These are phyloP conservation scores for Camellia lanceoleosa DNA, from an alignment of 148 eudicot genomes.

Conservation along the genomic window DNA sequence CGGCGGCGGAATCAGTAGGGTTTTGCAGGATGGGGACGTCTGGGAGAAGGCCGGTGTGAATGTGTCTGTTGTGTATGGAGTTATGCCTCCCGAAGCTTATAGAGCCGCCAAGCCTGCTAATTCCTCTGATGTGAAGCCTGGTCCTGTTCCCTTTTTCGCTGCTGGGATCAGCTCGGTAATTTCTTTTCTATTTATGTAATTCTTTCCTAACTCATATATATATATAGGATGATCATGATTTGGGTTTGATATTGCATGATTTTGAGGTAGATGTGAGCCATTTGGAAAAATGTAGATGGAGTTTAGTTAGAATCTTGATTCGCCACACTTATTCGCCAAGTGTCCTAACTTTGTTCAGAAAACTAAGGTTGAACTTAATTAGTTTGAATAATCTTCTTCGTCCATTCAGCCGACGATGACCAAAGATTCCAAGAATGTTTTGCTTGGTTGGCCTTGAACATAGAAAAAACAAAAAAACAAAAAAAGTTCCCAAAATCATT, in stretches of 20 bases:
- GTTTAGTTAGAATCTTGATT: no score
- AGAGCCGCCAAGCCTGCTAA: slow-evolving; percentile 75
- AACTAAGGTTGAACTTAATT: no score
- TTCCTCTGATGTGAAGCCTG: slow-evolving; percentile 49
- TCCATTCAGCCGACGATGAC: no score
- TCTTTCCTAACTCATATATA: neutral
- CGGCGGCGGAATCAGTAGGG: slow-evolving; percentile 95
- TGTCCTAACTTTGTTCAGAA: no score
- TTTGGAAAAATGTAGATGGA: no score
- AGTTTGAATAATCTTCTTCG: no score
- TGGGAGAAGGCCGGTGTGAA: slow-evolving; percentile 93
- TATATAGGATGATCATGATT: neutral
- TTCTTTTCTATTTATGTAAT: neutral
- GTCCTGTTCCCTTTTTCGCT: slow-evolving; percentile 88
- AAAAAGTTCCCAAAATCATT: no score
- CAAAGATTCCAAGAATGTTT: no score
- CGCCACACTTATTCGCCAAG: no score
- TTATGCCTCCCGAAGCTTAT: slow-evolving; percentile 98
- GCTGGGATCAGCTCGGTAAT: slow-evolving; percentile 93
- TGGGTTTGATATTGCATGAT: neutral
- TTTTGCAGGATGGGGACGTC: slow-evolving; percentile 78
- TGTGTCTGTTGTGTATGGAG: slow-evolving; percentile 82
- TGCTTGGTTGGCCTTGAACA: no score
- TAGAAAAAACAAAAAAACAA: no score
- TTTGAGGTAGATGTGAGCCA: no score